These are phyloP conservation scores for Epichloe gansuensis DNA, from an alignment of 2,329 filamentous ascomycete genomes.

Conservation along the genomic window DNA sequence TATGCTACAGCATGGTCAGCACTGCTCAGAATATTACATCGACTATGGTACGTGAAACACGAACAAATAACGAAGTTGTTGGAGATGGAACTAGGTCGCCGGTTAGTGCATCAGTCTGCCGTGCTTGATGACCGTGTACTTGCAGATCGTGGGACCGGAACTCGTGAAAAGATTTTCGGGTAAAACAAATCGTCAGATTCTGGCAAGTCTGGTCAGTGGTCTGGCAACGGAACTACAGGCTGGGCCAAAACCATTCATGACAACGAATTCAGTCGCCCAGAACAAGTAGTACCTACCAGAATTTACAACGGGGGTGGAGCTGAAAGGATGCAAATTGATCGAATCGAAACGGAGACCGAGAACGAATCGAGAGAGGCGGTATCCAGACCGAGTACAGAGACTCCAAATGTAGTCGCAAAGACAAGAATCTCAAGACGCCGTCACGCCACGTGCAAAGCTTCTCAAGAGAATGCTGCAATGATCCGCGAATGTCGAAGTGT, in stretches of 20 bases:
- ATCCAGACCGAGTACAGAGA: conserved; percentile 25
- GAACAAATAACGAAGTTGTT: conserved; percentile 1
- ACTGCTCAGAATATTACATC: not conserved
- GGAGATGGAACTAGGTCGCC: conserved; percentile 1
- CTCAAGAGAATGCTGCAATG: conserved; percentile 21
- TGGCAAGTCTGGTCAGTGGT: not conserved
- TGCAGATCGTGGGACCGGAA: conserved; percentile 4
- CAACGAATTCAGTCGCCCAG: not conserved
- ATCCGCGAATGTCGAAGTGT: conserved; percentile 9
- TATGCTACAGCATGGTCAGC: not conserved
- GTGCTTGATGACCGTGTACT: not conserved
- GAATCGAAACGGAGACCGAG: conserved; percentile 18
- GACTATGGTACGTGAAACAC: not conserved
- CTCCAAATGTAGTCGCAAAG: conserved; percentile 26
- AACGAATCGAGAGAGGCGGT: conserved; percentile 23
- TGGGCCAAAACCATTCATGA: not conserved
- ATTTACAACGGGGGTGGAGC: conserved; percentile 8
- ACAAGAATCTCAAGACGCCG: conserved; percentile 27
- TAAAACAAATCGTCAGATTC: conserved; percentile 15
- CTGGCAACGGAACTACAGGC: not conserved
- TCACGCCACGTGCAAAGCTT: conserved; percentile 24
- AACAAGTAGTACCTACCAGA: conserved; percentile 7
- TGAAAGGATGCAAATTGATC: conserved; percentile 16
- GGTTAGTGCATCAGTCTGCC: not conserved
- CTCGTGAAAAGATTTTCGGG: conserved; percentile 13